Evolutionary conservation across 768 basidiomycete genomes (phyloP), one percentile per base, ranked within the genome.

Genomic region (Russula emetica): DNA sequence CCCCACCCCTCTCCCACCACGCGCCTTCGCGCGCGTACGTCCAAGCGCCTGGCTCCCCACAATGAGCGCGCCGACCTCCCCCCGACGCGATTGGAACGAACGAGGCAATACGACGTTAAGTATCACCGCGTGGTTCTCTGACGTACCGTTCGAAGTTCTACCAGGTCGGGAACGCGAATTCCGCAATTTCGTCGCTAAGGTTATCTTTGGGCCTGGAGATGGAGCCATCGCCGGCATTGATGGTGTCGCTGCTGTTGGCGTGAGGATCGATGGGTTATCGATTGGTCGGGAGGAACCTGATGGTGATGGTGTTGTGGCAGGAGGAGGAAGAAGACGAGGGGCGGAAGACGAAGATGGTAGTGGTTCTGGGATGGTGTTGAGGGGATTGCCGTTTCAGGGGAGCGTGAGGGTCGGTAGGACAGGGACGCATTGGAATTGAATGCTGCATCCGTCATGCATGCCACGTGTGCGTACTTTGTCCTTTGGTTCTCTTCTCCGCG

Each of bases 121-220:
- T 0, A 82, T 94, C 13, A 79, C 80, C 0, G 88, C 92, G 9
- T 79, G 79, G 67, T 81, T 93, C 53, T 78, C 80, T 2, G 87
- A 92, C 68, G 85, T 90, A 13, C 90, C 91, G 14, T 74, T 94
- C 34, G 76, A 90, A 61, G 87, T 93, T 11, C 76, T 94, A 0
- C 89, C 90, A 0, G 90, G 91, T 7, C 81, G 92, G 49, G 82
- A 91, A 72, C 83, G 80, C 65, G 82, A 88, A 69, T 92, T 94
- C 66, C 84, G 86, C 64, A 78, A 79, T 59, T 94, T 94, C 64
- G 83, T 93, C 18, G 75, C 80, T 67, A 93, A 94, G 85, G 90
- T 90, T 42, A 61, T 67, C 6, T 67, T 67, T 38, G 56, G 66
- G 0, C 42, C 44, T 6, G 26, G 47, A 3, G 55, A 58, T 3